Evolutionary conservation across 108 stramenopile species (phyloP), one percentile per base, ranked within the genome.

Genomic region (Cyclostephanos tholiformis): DNA sequence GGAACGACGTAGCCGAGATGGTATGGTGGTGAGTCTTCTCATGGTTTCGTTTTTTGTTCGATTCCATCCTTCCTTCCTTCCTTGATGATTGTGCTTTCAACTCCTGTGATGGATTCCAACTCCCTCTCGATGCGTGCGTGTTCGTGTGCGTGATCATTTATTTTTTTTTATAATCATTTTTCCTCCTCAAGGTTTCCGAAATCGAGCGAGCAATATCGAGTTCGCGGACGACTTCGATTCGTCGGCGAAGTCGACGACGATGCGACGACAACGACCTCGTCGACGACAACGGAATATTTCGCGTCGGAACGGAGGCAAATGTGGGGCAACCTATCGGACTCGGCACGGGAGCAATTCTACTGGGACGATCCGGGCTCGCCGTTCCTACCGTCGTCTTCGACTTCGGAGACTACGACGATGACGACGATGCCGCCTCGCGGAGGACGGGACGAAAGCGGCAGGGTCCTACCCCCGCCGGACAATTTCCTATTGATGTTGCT

Each of bases 171-270:
- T 58, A 29, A 0, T 29, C 57, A 10, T 8, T 27, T 1, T 19
- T 11, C 19, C 19, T 36, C 17, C 26, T 4, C 3, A 44, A 63
- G 74, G 93, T 94, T 96, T 71, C 77, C 90, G 43, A 88, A 89
- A 74, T 76, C 85, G 0, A 90, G 85, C 63, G 95, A 96, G 85
- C 95, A 96, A 69, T 96, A 92, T 80, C 83, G 95, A 3, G 68
- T 96, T 20, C 80, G 90, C 11, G 95, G 95, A 41, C 52, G 81
- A 7, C 56, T 94, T 19, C 52, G 79, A 35, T 90, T 90, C 71
- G 86, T 94, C 2, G 92, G 94, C 32, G n/a, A n/a, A n/a, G n/a
- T n/a, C n/a, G 72, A 55, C n/a, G 82, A 81, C 23, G 80, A 65
- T n/a, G 48, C 72, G 51, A 50, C 77, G 46, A 13, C 22, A 4